These are phyloP conservation scores for Suillus subalutaceus DNA, from an alignment of 768 basidiomycete species.

Conservation along the genomic window DNA sequence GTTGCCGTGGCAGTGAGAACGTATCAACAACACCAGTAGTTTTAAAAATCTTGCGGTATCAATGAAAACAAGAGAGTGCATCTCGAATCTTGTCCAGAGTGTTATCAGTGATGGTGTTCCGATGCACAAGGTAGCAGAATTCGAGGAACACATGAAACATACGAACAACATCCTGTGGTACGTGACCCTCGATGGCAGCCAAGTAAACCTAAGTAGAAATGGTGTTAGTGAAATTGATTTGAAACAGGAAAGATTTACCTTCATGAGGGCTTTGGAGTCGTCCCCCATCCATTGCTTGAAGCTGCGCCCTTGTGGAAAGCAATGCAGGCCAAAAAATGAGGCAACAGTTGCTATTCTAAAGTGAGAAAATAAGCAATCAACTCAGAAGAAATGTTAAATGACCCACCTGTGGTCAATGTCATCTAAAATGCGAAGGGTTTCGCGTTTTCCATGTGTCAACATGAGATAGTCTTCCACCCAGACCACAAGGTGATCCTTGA, in stretches of 20 bases:
- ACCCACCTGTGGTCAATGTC: no score
- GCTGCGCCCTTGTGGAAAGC: slow-evolving; percentile 28
- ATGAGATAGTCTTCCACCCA: no score
- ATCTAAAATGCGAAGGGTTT: no score
- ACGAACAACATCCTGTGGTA: no score
- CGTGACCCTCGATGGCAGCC: no score
- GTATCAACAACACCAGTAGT: background rate
- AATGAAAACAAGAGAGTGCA: slow-evolving; percentile 20
- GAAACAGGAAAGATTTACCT: background rate
- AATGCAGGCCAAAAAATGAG: slow-evolving; percentile 17
- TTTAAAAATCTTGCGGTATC: slow-evolving; percentile 19
- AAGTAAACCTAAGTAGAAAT: no score
- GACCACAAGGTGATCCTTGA: slow-evolving; percentile 42
- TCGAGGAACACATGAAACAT: slow-evolving; percentile 22
- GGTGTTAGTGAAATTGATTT: no score
- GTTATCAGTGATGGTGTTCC: slow-evolving; percentile 13
- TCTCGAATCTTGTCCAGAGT: slow-evolving; percentile 18
- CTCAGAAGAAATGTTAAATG: no score
- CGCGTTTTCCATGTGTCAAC: no score
- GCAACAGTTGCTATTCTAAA: no score
- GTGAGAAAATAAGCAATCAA: no score
- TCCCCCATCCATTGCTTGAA: slow-evolving; percentile 43
- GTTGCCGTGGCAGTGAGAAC: slow-evolving; percentile 22
- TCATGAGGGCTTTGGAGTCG: slow-evolving; percentile 21
- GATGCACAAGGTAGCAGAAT: slow-evolving; percentile 29